Evolutionary conservation across 2,329 filamentous ascomycete genomes (phyloP), one percentile per base, ranked within the genome.

Genomic region (Penicillium sp.): DNA sequence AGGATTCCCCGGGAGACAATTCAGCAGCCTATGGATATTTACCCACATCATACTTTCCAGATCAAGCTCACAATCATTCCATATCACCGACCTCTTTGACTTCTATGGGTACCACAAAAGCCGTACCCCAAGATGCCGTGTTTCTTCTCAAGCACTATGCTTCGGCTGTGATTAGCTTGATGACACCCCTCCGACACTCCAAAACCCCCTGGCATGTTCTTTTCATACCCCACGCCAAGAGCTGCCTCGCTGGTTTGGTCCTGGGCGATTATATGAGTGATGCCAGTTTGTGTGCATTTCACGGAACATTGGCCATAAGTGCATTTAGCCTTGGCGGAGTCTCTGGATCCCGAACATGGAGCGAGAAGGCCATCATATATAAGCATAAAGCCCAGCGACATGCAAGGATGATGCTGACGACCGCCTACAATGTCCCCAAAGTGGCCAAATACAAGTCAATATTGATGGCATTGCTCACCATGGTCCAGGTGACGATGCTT

Each of bases 151-250:
- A 72, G 24, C 71, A 77, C 52, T 77, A 77, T 56, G 65, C 65
- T 2, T 70, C 69, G 1, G 69, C 67, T 4, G 69, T 77, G 3
- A 67, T 76, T 18, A 63, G 61, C 4, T 55, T 64, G n/a, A 67
- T 65, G 45, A 69, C 62, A 9, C 70, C 66, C 10, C 55, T 70
- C 48, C 37, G 68, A 50, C 67, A 72, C 22, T 69, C 70, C 2
- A 77, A 76, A 51, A 78, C 76, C 0, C 78, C 77, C 0, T 79
- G 77, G 77, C 72, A 78, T 44, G 63, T 78, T 0, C 69, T 79
- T 0, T 74, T 79, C 18, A 61, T 79, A 0, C 76, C 78, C 0
- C 73, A 75, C 42, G 72, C 72, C 0, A 74, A 78, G 2, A 71
- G 74, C 32, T 75, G 74, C 0, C 69, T 79, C 43, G 78, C 77